These are phyloP conservation scores for Naganishia liquefaciens DNA, from an alignment of 1,284 basidiomycete species.

Conservation along the genomic window DNA sequence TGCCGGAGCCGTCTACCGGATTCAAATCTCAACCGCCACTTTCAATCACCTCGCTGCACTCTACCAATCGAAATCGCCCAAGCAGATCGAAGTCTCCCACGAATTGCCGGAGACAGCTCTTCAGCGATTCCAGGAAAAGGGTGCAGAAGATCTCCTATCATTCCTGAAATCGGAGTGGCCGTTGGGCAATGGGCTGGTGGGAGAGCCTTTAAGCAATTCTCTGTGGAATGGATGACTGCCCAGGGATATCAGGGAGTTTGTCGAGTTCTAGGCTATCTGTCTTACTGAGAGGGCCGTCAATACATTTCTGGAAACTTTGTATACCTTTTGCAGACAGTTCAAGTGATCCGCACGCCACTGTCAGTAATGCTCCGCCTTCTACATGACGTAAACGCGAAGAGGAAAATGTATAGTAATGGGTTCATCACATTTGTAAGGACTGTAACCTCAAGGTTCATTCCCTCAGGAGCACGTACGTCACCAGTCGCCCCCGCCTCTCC, in stretches of 20 bases:
- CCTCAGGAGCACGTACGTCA: too few relatives aligned
- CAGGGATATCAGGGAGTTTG: constrained; percentile 22
- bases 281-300: too few relatives aligned
- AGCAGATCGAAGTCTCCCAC: constrained; percentile 20
- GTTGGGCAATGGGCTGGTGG: constrained; percentile 5
- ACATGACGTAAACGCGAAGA: too few relatives aligned
- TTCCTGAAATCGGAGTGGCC: constrained; percentile 24
- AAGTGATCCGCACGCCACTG: too few relatives aligned
- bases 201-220: constrained; percentile 18
- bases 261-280: neutral
- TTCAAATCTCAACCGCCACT: constrained; percentile 22
- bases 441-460: too few relatives aligned
- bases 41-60: constrained; percentile 25
- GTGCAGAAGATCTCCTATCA: constrained; percentile 18
- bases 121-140: constrained; percentile 1
- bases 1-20: constrained; percentile 9
- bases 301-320: too few relatives aligned
- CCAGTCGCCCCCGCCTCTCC: too few relatives aligned
- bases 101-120: constrained; percentile 13
- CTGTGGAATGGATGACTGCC: constrained; percentile 21
- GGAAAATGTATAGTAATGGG: too few relatives aligned
- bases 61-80: constrained; percentile 11
- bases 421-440: too few relatives aligned
- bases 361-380: too few relatives aligned
- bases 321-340: too few relatives aligned